phyloP scores from a whole-genome alignment of 2,329 filamentous ascomycete species.

The Botryotinia convoluta region DNA sequence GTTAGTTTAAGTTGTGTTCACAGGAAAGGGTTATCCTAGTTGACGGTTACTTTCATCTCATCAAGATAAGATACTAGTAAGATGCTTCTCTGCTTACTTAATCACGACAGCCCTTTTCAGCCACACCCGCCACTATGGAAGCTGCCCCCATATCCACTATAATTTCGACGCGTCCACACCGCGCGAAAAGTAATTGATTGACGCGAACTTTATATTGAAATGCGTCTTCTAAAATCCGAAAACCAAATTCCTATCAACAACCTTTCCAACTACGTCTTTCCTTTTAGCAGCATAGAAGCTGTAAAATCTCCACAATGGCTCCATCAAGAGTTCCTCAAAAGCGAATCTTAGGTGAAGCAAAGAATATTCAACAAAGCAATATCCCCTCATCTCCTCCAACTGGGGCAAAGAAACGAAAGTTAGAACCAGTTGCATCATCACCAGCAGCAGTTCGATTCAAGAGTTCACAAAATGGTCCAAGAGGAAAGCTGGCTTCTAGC shows the following conservation, averaged over 20 bases:
- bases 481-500: constrained; percentile 65
- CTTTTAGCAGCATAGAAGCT: constrained; percentile 14
- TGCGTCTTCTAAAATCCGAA: not conserved
- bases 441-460: constrained; percentile 57
- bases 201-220: constrained; percentile 17
- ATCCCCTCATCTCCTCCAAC: constrained; percentile 52
- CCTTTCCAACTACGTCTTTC: not conserved
- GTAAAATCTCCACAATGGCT: constrained; percentile 32
- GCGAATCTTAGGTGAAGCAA: constrained; percentile 67
- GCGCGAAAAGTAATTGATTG: not conserved
- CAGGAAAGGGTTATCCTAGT: not conserved
- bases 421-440: constrained; percentile 58
- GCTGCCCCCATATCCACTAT: constrained; percentile 9
- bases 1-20: not conserved
- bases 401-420: constrained; percentile 72
- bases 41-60: not conserved
- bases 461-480: constrained; percentile 60
- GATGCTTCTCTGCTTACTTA: not conserved
- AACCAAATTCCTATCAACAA: not conserved
- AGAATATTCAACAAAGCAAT: constrained; percentile 53
- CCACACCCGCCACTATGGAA: not conserved
- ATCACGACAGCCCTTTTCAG: not conserved
- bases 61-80: not conserved
- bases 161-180: constrained; percentile 23
- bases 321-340: constrained; percentile 61